Evolutionary conservation across 306 rosid species (phyloP), one percentile per base, ranked within the genome.

Genomic region (Trichosanthes truncata): DNA sequence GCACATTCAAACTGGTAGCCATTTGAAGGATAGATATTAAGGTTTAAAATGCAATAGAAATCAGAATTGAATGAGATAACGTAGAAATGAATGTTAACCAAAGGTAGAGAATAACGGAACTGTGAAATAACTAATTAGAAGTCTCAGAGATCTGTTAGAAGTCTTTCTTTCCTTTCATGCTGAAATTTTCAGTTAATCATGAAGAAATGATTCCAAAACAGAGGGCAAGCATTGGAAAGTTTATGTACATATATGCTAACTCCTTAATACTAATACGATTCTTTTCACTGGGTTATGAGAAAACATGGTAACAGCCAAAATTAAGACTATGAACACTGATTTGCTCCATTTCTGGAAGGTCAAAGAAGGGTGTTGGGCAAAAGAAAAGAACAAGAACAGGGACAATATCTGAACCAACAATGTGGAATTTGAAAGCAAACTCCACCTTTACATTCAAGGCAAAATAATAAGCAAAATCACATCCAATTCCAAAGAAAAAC

Each of bases 1-100:
- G 90, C 82, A 84, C 82, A 69, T 80, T 51, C 78, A 82, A 51
- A 67, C 21, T 35, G 29, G 9, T n/a, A 46, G 6, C 11, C 43
- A 29, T 26, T 80, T 66, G 60, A 74, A 74, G 26, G 29, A 45
- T 7, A 4, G 7, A 74, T 40, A 5, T 31, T 31, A 52, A 74
- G 62, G 25, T 31, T 41, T 31, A 31, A 17, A 74, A 74, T 26
- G 26, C 56, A 74, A 49, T 4, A 31, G 14, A 72, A 15, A 3
- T 48, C 7, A 25, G 21, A 41, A 69, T 69, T 20, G 26, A 67
- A 67, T 20, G 17, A 38, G 49, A 67, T 38, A 67, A 40, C 18
- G 74, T 4, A 35, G 72, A 63, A 17, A 62, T 62, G 23, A 13
- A 7, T 62, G 69, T 62, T 62, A 15, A 15, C 69, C 69, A 29